A percentile compares a stretch with the other conserved stretches of the same genome.
Evolutionary conservation across 2,329 filamentous ascomycete species (phyloP).

Genomic region (Thielaviopsis musarum): DNA sequence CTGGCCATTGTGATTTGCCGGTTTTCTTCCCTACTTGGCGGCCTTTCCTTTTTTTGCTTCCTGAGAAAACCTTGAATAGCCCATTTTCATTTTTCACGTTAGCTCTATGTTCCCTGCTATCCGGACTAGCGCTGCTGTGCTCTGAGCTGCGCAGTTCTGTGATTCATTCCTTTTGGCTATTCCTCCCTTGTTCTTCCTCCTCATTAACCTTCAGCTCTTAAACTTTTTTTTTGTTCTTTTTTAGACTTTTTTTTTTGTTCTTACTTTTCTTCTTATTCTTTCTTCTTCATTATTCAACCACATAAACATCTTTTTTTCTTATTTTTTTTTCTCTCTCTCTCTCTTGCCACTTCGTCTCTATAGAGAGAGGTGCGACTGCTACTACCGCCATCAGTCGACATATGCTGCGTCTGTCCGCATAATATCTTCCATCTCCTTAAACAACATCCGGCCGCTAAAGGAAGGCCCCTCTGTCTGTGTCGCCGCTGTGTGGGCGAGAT

Average conservation of each 20-base stretch:
- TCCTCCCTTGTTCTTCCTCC: constrained; percentile 1
- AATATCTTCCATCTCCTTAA: background rate
- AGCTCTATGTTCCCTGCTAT: no score
- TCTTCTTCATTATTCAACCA: background rate
- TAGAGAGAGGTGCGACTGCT: background rate
- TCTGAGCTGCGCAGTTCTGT: background rate
- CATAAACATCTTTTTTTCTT: background rate
- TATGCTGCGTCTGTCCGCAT: background rate
- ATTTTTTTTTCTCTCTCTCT: background rate
- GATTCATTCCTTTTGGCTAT: background rate
- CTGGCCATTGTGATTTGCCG: background rate
- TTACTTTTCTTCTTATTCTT: background rate
- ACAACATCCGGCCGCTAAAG: background rate
- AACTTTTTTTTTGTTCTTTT: constrained; percentile 3
- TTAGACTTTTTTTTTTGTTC: background rate
- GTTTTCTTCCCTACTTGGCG: background rate
- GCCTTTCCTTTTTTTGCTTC: background rate
- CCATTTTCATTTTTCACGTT: background rate
- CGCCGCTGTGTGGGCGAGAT: constrained; percentile 6
- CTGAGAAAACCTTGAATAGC: background rate
- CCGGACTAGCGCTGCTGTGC: background rate
- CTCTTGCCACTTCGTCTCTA: background rate
- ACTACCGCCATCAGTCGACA: background rate
- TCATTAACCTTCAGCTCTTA: background rate
- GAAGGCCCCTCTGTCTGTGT: constrained; percentile 8